Evolutionary conservation across 2,329 filamentous ascomycete genomes (phyloP).

Genomic region (Harringtonia lauricola): DNA sequence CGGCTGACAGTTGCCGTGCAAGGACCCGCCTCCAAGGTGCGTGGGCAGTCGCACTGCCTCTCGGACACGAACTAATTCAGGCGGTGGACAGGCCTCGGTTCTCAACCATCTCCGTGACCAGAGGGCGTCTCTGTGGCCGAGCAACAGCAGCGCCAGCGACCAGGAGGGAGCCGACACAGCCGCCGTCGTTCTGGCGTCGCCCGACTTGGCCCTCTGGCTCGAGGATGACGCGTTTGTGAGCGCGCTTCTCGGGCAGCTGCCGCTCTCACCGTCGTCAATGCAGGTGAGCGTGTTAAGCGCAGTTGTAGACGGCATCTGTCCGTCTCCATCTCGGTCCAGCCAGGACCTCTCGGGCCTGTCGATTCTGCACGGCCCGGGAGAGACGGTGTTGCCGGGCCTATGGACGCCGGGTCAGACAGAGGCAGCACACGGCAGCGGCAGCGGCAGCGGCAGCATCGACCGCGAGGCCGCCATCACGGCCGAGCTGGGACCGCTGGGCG

Average conservation of each 20-base stretch:
- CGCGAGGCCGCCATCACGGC: constrained; percentile 30
- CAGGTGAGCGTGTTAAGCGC: constrained; percentile 41
- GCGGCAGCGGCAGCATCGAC: constrained; percentile 18
- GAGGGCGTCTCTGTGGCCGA: neutral
- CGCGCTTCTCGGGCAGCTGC: constrained; percentile 17
- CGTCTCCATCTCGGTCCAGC: constrained; percentile 12
- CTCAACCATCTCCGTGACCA: constrained; percentile 5
- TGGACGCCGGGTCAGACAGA: constrained; percentile 24
- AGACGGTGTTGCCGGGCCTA: constrained; percentile 31
- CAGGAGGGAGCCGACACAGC: constrained; percentile 20
- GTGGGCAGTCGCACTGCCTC: neutral
- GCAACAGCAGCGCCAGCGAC: neutral
- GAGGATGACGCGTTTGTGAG: constrained; percentile 28
- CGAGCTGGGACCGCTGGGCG: constrained; percentile 19
- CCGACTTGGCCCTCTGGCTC: constrained; percentile 34
- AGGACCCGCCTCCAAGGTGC: constrained; percentile 9
- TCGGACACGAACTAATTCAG: neutral
- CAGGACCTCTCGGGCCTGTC: constrained; percentile 38
- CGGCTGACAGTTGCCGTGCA: constrained; percentile 10
- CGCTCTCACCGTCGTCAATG: constrained; percentile 6
- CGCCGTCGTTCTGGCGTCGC: constrained; percentile 39
- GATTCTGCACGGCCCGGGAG: constrained; percentile 32
- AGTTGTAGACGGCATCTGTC: constrained; percentile 43
- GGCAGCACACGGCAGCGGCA: neutral
- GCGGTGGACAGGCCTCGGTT: constrained; percentile 8